Percentiles rank a stretch among this genome's conserved stretches.
Conservation (phyloP, 345 rosid genomes). For the Bruguiera parviflora region DNA sequence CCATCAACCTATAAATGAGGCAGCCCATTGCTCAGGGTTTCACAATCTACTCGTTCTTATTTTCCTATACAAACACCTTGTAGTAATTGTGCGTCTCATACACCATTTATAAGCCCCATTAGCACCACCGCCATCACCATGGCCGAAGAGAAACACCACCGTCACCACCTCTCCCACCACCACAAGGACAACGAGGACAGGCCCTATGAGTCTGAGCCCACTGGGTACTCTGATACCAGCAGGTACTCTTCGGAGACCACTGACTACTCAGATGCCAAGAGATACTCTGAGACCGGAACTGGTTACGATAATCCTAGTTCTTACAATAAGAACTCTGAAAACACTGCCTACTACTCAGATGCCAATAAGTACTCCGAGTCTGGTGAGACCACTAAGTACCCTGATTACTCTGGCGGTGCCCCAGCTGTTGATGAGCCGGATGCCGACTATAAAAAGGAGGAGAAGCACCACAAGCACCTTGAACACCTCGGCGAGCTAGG, state of each 20-base stretch:
- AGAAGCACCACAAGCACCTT: slow-evolving; percentile 61
- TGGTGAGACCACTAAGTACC: neutral
- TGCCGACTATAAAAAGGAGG: slow-evolving; percentile 45
- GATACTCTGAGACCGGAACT: slow-evolving; percentile 7
- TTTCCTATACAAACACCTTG: neutral
- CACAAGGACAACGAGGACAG: slow-evolving; percentile 34
- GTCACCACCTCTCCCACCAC: slow-evolving; percentile 47
- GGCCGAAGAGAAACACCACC: slow-evolving; percentile 49
- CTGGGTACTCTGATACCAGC: slow-evolving; percentile 14
- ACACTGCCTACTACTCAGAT: neutral
- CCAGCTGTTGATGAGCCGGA: neutral
- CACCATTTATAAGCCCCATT: slow-evolving; percentile 2
- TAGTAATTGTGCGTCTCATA: neutral
- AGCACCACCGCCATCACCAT: slow-evolving; percentile 36
- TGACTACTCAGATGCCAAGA: neutral
- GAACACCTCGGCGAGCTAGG: slow-evolving; percentile 50
- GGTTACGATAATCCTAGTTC: neutral
- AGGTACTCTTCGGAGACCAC: neutral
- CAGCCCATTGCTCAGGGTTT: no score
- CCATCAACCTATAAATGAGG: no score
- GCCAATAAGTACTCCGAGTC: neutral
- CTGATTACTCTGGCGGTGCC: neutral
- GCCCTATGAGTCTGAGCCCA: slow-evolving; percentile 15
- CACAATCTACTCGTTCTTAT: no score
- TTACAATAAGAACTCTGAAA: neutral